These are phyloP conservation scores for Microcos paniculata DNA, from an alignment of 345 rosid genomes.

Conservation along the genomic window DNA sequence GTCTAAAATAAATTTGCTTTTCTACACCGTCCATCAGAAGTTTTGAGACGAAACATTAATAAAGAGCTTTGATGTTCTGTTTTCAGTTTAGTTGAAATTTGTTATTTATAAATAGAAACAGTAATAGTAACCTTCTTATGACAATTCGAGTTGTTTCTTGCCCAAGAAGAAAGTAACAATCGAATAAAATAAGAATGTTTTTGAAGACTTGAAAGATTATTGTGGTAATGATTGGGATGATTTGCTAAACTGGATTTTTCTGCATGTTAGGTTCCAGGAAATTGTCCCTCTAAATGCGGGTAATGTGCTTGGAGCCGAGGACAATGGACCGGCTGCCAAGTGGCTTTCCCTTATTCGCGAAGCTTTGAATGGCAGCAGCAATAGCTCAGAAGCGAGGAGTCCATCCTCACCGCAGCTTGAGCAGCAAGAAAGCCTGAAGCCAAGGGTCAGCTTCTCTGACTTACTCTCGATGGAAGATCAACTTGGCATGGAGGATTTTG, in stretches of 20 bases:
- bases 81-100: too few relatives aligned
- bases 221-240: background rate
- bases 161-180: background rate
- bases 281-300: slow-evolving; percentile 86
- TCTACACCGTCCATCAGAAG: too few relatives aligned
- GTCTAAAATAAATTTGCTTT: too few relatives aligned
- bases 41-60: too few relatives aligned
- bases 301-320: slow-evolving; percentile 82
- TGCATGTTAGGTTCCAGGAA: slow-evolving; percentile 68
- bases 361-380: slow-evolving; percentile 49
- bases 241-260: background rate
- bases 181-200: background rate
- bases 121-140: too few relatives aligned
- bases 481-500: slow-evolving; percentile 35
- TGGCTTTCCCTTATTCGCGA: slow-evolving; percentile 74
- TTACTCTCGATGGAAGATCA: slow-evolving; percentile 47
- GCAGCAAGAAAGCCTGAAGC: slow-evolving; percentile 16
- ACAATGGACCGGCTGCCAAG: slow-evolving; percentile 69
- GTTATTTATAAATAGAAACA: too few relatives aligned
- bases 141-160: background rate
- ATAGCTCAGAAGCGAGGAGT: slow-evolving; percentile 13
- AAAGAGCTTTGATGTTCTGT: too few relatives aligned
- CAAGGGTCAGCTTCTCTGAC: slow-evolving; percentile 61
- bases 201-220: background rate
- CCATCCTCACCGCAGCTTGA: slow-evolving; percentile 9